Conservation (phyloP, 164 flowering plant genomes). For the Piper longum region DNA sequence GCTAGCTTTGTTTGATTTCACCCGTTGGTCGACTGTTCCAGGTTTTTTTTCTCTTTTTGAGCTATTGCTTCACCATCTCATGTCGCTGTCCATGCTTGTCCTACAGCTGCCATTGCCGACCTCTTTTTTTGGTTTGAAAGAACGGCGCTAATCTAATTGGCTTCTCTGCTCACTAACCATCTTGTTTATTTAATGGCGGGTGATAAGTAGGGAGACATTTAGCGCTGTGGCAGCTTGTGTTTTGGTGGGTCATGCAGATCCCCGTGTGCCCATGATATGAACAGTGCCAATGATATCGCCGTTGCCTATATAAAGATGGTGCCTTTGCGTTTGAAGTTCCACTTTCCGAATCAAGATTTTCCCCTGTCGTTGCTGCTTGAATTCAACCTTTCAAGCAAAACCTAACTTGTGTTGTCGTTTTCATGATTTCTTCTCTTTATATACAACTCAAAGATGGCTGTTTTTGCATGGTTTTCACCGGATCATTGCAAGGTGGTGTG, state of each 20-base stretch:
- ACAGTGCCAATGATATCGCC: background rate
- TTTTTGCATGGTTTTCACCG: background rate
- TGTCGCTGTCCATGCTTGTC: slow-evolving; percentile 11
- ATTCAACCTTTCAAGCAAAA: background rate
- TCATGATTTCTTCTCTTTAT: background rate
- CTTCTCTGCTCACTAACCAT: background rate
- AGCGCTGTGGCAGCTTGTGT: slow-evolving; percentile 1
- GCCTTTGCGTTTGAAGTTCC: background rate
- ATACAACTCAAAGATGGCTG: background rate
- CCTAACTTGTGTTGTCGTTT: background rate
- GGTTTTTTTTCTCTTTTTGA: no score
- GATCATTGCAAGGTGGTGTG: background rate
- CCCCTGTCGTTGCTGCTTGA: background rate
- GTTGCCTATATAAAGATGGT: background rate
- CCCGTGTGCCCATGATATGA: background rate
- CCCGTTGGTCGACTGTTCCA: no score
- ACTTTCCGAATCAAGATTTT: background rate
- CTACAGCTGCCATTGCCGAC: background rate
- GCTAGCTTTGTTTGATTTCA: no score
- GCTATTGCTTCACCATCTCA: background rate
- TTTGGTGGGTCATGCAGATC: slow-evolving; percentile 11
- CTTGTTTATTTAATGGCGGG: background rate
- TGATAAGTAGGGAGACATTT: background rate
- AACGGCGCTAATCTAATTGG: background rate
- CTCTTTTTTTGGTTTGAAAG: background rate